Base-by-base conservation (phyloP, 129 eudicot species). In the Centrapalus pauciflorus region DNA sequence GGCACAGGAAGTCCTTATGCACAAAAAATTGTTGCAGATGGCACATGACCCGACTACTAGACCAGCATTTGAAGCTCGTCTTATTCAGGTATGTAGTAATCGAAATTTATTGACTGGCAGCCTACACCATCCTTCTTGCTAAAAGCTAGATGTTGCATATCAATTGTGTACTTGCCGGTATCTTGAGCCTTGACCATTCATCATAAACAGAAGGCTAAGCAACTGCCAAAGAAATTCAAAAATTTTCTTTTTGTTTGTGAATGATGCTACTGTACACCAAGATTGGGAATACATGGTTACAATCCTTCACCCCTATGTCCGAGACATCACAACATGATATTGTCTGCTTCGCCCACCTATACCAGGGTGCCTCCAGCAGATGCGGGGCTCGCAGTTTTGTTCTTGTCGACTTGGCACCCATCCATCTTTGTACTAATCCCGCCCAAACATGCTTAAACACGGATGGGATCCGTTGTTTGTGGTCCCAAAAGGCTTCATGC, bases 1-100 rank as follows among this genome's bases (percentile, higher is more conserved):
- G 76, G 94, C 89, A 63, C 83, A 85, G 69, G 95, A 83, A 74
- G 94, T 91, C 56, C 82, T 91, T 35, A 55, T 87, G 79, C 97
- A 91, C 79, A 85, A 82, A 77, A 91, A 74, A 49, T 72, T 91
- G 32, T 70, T 91, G 72, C 75, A 77, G 67, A 71, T 83, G 90
- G 97, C 97, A 30, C 89, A 78, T 52, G 82, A 90, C 50, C 93
- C 87, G 13, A 75, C 61, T 58, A 83, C 85, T 30, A 79, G 96
- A 55, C 87, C 91, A 41, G 93, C 96, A 43, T 82, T 87, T 29
- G 88, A 88, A 59, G 94, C 82, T 21, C 94, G 88, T 40, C 84
- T 82, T 64, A 70, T 87, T 77, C 90, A 91, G 96, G 97, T 91
- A 81, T 56, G 24, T 25, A 45, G 54, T 6, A 30, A 41, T 19